Conservation (phyloP, 2,329 filamentous ascomycete species). For the Aspergillus amoenus region DNA sequence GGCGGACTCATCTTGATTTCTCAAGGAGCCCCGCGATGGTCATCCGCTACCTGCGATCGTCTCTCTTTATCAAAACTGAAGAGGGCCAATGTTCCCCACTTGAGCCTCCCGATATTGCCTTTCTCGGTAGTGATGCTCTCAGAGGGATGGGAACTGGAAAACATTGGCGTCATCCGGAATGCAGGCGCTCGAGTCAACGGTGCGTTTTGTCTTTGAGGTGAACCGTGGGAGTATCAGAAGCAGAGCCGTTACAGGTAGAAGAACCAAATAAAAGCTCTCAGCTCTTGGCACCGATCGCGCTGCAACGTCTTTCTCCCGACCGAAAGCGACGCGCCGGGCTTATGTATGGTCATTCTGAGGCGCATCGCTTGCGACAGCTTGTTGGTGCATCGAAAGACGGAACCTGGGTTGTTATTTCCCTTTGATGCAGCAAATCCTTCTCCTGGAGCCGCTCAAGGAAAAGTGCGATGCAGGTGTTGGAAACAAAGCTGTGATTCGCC, state of each 20-base stretch:
- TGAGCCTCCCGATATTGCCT: constrained; percentile 21
- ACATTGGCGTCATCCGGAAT: constrained; percentile 7
- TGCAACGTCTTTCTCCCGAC: not conserved
- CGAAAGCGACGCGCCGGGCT: constrained; percentile 5
- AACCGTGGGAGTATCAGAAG: not conserved
- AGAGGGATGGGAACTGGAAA: not conserved
- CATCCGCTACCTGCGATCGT: constrained; percentile 20
- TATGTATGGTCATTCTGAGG: constrained; percentile 19
- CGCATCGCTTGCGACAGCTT: constrained; percentile 5
- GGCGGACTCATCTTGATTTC: not conserved
- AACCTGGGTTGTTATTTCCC: constrained; percentile 7
- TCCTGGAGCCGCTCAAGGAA: constrained; percentile 17
- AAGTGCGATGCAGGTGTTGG: constrained; percentile 23
- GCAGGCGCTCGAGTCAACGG: not conserved
- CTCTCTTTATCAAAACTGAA: constrained; percentile 13
- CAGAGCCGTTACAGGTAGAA: not conserved
- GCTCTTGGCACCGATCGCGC: constrained; percentile 7
- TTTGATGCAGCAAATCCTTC: constrained; percentile 12
- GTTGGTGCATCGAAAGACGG: constrained; percentile 9
- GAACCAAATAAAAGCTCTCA: not conserved
- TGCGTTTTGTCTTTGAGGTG: not conserved
- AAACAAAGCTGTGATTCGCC: constrained; percentile 18
- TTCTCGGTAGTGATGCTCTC: constrained; percentile 13
- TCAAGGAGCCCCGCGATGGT: constrained; percentile 18
- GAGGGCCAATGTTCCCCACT: constrained; percentile 17